These are phyloP conservation scores for Penicillium crustosum DNA, from an alignment of 2,329 filamentous ascomycete genomes.

Conservation along the genomic window DNA sequence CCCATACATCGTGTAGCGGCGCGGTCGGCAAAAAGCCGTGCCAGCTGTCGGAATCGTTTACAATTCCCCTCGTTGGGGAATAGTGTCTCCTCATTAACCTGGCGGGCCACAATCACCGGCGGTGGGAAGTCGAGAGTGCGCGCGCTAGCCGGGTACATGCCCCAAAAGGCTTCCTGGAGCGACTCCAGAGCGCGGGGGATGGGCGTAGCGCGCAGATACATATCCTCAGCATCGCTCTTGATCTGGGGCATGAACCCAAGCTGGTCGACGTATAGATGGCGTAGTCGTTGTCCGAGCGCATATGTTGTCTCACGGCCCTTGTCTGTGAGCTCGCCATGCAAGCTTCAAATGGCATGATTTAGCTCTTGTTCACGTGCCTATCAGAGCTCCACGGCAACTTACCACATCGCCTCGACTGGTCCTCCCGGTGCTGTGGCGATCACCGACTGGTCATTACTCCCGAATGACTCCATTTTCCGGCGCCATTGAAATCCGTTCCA, in stretches of 20 bases:
- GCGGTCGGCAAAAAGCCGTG: constrained; percentile 68
- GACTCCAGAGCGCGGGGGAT: constrained; percentile 75
- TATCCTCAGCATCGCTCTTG: constrained; percentile 56
- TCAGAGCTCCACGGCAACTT: constrained; percentile 41
- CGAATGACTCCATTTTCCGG: constrained; percentile 81
- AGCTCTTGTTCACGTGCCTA: constrained; percentile 8
- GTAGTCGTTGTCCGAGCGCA: constrained; percentile 65
- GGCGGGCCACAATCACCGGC: constrained; percentile 65
- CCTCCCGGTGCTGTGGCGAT: constrained; percentile 66
- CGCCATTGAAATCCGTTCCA: constrained; percentile 64
- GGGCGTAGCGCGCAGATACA: constrained; percentile 73
- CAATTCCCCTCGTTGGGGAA: constrained; percentile 77
- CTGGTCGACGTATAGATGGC: constrained; percentile 72
- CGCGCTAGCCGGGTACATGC: constrained; percentile 65
- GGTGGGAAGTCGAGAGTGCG: constrained; percentile 56
- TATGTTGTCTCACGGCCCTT: constrained; percentile 70
- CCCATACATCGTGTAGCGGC: constrained; percentile 65
- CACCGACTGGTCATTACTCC: constrained; percentile 65
- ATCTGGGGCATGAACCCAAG: constrained; percentile 67
- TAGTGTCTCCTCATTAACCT: constrained; percentile 70
- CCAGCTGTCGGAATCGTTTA: constrained; percentile 67
- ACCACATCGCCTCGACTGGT: constrained; percentile 78
- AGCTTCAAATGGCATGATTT: constrained; percentile 32
- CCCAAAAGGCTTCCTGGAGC: constrained; percentile 71
- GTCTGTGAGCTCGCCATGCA: constrained; percentile 69